Base-by-base conservation (phyloP, 2,329 filamentous ascomycete species). In the Alternaria sp. region DNA sequence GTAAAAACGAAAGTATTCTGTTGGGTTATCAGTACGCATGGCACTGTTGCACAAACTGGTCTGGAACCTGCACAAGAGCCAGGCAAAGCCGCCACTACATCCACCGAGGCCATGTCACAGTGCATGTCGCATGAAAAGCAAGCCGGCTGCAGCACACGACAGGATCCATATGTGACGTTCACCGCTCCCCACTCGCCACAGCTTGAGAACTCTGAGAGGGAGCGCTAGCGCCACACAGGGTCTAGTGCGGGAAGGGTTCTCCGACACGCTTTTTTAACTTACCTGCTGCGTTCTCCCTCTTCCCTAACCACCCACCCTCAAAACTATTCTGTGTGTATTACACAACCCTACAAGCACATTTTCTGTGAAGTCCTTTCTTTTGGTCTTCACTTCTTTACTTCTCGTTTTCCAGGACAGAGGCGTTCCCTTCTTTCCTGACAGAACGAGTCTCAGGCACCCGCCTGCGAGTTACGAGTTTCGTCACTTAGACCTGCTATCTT, bases 301-400 rank as follows among this genome's bases (percentile, higher is more conserved):
- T 71, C 67, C 67, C 66, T 66, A 62, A 64, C 51, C 63, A 68
- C 68, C 68, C 69, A 73, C 70, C 67, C 65, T 67, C 62, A 69
- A 70, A 70, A 64, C 64, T 70, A 68, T 62, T 61, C 70, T 60
- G 73, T 78, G 74, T 76, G 72, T 71, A 59, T 60, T 67, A 60
- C 70, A 70, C 72, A 63, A 67, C 60, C 66, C 65, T 63, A 67
- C 64, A 63, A 71, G 30, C 71, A 73, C 73, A 68, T 64, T 72
- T 59, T 68, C 66, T 71, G 74, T 78, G 75, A 78, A 78, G 75
- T 75, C 75, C 74, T 70, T 68, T 74, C 75, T 72, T 78, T 79
- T 78, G 75, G 76, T 69, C 76, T 79, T 78, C 76, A 76, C 73
- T 78, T 73, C 59, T 78, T 78, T 67, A 73, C 71, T 75, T 78